Percentiles rank a stretch among this genome's conserved stretches.
These are phyloP conservation scores for Candida multigemmis DNA, from an alignment of 805 yeast species.

Conservation along the genomic window DNA sequence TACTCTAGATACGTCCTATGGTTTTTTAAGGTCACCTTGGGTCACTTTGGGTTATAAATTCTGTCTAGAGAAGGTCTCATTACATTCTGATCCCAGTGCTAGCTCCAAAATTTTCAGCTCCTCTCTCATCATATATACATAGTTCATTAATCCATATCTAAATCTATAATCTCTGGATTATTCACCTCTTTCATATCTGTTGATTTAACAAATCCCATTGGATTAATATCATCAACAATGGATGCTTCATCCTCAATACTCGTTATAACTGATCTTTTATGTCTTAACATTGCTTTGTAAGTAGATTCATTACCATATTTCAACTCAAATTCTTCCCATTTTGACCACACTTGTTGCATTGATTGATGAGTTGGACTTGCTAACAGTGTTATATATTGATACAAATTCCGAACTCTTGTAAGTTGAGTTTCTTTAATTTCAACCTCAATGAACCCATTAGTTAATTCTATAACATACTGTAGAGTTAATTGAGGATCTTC, in stretches of 20 bases:
- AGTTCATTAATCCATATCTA: slow-evolving; percentile 44
- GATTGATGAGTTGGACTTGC: neutral
- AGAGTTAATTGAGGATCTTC: slow-evolving; percentile 35
- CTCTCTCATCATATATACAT: neutral
- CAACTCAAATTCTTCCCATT: slow-evolving; percentile 72
- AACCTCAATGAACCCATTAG: slow-evolving; percentile 44
- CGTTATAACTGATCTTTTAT: slow-evolving; percentile 35
- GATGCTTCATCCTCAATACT: slow-evolving; percentile 9
- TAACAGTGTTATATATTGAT: slow-evolving; percentile 27
- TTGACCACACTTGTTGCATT: slow-evolving; percentile 37
- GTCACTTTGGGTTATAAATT: too few relatives aligned
- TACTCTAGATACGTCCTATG: too few relatives aligned
- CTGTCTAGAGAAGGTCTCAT: too few relatives aligned
- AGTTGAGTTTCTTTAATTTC: slow-evolving; percentile 48
- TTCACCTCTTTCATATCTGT: slow-evolving; percentile 4
- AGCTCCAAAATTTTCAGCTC: too few relatives aligned
- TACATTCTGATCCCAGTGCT: too few relatives aligned
- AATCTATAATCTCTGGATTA: slow-evolving; percentile 56
- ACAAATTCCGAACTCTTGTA: slow-evolving; percentile 54
- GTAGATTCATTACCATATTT: slow-evolving; percentile 61
- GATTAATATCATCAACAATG: slow-evolving; percentile 11
- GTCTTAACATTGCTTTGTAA: slow-evolving; percentile 64
- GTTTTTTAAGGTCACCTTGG: too few relatives aligned
- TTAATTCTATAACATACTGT: slow-evolving; percentile 29
- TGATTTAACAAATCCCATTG: slow-evolving; percentile 43